Evolutionary conservation across 768 basidiomycete genomes (phyloP), one percentile per base, ranked within the genome.

Genomic region (Dendrothele bispora): DNA sequence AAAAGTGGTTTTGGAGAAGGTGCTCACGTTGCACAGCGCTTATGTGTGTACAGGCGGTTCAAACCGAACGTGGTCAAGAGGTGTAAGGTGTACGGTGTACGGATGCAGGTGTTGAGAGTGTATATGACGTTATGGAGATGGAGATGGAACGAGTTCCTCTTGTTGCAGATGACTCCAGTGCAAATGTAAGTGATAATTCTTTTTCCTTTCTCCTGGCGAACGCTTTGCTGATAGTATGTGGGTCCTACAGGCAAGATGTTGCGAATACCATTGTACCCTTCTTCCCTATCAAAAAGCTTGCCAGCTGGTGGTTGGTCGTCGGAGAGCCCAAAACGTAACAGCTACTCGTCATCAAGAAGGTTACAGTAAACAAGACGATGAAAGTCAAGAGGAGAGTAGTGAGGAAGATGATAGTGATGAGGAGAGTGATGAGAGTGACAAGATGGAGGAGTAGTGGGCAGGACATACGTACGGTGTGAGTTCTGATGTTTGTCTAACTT

Each of bases 91-190:
- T n/a, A n/a, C n/a, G n/a, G n/a, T 98, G 94, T 73, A 88, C 88
- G 61, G 80, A 76, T 0, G 88, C 84, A 6, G 80, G 80, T 7
- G 74, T 97, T 44, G 91, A 92, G 50, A 88, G 90, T 1, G 94
- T 99, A 0, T 97, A 98, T 63, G 97, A 98, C 62, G 79, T 98
- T 52, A 97, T 98, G 91, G 97, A 98, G 65, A 84, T 98, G 83
- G 97, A 98, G 95, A 98, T 57, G 87, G 89, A 49, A 78, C 89
- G 60, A 80, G 97, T 27, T 88, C 82, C 48, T 71, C 83, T 69
- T 98, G 20, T 68, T 98, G 24, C 83, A 86, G 59, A 93, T 99
- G 91, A 82, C 85, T 46, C 73, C 84, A 1, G 71, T 77, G 30
- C 89, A 97, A 64, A 91, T 98, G 92, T 92, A 66, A 53, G 91